These are phyloP conservation scores for Rauvolfia tetraphylla DNA, from an alignment of 257 asterid genomes.

Conservation along the genomic window DNA sequence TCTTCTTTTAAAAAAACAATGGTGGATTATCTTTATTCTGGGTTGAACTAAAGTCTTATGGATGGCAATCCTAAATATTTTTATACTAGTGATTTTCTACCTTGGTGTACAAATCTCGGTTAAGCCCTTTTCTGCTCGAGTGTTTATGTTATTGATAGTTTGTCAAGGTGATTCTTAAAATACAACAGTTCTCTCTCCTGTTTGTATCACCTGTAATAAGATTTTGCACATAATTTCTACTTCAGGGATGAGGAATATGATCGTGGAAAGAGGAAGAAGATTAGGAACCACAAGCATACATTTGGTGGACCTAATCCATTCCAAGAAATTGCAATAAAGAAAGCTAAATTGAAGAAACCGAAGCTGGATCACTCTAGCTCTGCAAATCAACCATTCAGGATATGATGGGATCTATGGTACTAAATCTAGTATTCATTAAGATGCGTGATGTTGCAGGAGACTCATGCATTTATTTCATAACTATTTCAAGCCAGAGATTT, in stretches of 20 bases:
- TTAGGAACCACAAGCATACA: slow-evolving; percentile 37
- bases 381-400: slow-evolving; percentile 59
- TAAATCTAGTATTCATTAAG: not conserved
- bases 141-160: not conserved
- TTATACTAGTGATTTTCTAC: not conserved
- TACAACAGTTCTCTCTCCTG: not conserved
- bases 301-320: slow-evolving; percentile 72
- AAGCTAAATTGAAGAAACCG: slow-evolving; percentile 38
- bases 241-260: slow-evolving; percentile 96
- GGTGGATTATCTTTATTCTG: not conserved
- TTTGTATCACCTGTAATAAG: not conserved
- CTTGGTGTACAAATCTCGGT: not conserved
- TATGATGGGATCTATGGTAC: slow-evolving; percentile 23
- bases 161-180: not conserved
- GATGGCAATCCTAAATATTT: too few relatives aligned
- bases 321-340: slow-evolving; percentile 61
- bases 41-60: not conserved
- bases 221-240: not conserved
- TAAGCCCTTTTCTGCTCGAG: not conserved
- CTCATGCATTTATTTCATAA: not conserved
- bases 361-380: slow-evolving; percentile 37
- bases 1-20: too few relatives aligned
- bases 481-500: not conserved
- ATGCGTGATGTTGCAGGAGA: not conserved
- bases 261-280: slow-evolving; percentile 90